Conservation (phyloP, 2,329 filamentous ascomycete species). For the Cryphonectria radicalis region DNA sequence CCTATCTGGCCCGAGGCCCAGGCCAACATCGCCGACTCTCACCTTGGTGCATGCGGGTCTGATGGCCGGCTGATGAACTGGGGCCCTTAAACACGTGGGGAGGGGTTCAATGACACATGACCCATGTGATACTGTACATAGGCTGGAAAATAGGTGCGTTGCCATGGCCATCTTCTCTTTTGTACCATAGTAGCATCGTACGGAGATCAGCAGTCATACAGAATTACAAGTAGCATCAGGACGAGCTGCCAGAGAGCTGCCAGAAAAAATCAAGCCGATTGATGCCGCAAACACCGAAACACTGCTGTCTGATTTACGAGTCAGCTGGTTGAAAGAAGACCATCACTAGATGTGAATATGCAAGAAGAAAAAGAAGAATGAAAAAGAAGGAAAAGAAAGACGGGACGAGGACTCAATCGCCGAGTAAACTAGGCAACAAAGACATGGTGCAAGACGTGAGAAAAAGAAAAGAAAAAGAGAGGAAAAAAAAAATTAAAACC, state of each 20-base stretch:
- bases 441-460: neutral
- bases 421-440: neutral
- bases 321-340: neutral
- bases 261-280: neutral
- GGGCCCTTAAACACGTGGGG: neutral
- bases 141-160: neutral
- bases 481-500: neutral
- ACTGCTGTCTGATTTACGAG: neutral
- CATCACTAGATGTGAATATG: neutral
- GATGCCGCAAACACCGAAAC: neutral
- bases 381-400: neutral
- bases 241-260: neutral
- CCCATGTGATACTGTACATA: neutral
- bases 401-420: neutral
- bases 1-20: neutral
- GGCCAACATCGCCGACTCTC: neutral
- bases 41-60: neutral
- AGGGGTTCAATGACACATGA: neutral
- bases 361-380: too few relatives aligned
- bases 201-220: neutral
- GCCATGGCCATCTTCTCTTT: neutral
- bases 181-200: neutral
- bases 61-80: neutral
- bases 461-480: neutral
- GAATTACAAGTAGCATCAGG: neutral